Conservation (phyloP, 768 basidiomycete genomes). For the Tulasnella sp. region DNA sequence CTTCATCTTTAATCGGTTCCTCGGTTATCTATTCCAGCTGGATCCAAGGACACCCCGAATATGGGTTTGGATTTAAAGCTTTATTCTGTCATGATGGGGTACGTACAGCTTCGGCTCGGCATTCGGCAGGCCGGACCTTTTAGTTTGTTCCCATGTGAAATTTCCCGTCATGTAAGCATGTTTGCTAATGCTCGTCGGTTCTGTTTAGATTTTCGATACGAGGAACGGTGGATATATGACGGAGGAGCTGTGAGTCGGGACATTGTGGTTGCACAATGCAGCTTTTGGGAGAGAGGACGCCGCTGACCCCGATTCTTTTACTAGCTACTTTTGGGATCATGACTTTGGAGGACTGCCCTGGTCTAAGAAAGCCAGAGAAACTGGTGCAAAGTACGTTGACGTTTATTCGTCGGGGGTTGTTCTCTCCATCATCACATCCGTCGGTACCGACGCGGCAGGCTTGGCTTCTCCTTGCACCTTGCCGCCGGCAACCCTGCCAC, state of each 20-base stretch:
- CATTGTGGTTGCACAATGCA: slow-evolving; percentile 28
- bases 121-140: not conserved
- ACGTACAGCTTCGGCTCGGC: slow-evolving; percentile 25
- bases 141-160: not conserved
- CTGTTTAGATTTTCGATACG: slow-evolving; percentile 61
- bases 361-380: slow-evolving; percentile 48
- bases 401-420: not conserved
- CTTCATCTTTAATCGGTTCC: not conserved
- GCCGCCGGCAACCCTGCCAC: not conserved
- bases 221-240: slow-evolving; percentile 78
- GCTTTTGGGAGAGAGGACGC: not conserved
- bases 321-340: slow-evolving; percentile 37
- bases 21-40: slow-evolving; percentile 39
- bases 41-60: slow-evolving; percentile 93
- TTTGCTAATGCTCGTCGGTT: not conserved
- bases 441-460: not conserved
- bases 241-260: slow-evolving; percentile 58
- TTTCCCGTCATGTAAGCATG: not conserved
- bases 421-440: not conserved
- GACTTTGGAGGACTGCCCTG: slow-evolving; percentile 82
- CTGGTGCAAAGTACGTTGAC: slow-evolving; percentile 47
- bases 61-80: slow-evolving; percentile 81
- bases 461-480: not conserved
- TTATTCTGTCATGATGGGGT: slow-evolving; percentile 90
- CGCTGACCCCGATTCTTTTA: not conserved